Percentiles rank a stretch among this genome's conserved stretches.
These are phyloP conservation scores for Vitis rupestris DNA, from an alignment of 164 flowering plant species.

Conservation along the genomic window DNA sequence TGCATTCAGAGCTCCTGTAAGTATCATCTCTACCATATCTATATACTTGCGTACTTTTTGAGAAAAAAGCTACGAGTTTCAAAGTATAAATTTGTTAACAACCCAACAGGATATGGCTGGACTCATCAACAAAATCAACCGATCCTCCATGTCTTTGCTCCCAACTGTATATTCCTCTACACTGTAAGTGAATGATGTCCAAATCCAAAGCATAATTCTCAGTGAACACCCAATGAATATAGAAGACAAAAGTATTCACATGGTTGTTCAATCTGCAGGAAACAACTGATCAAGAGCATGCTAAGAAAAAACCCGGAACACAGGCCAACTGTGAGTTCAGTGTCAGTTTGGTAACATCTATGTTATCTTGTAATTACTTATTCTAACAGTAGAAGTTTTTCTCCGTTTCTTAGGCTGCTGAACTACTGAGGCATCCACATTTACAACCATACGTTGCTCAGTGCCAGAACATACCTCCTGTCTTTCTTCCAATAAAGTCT, in stretches of 20 bases:
- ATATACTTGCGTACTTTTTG: background rate
- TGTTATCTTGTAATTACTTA: background rate
- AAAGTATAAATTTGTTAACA: constrained; percentile 1
- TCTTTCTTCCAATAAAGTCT: constrained; percentile 46
- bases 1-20: constrained; percentile 83
- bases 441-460: constrained; percentile 49
- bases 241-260: too few species aligned
- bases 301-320: constrained; percentile 68
- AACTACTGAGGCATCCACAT: constrained; percentile 52
- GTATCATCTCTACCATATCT: constrained; percentile 15
- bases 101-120: constrained; percentile 67
- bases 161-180: constrained; percentile 74
- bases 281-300: constrained; percentile 63
- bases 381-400: background rate
- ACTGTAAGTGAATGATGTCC: constrained; percentile 45
- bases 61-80: background rate
- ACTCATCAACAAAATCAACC: constrained; percentile 72
- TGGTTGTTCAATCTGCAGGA: constrained; percentile 34
- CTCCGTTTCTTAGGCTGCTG: constrained; percentile 45
- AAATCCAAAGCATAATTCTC: background rate
- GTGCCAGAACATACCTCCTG: constrained; percentile 38
- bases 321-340: constrained; percentile 61
- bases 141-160: constrained; percentile 69
- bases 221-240: background rate
- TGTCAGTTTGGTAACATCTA: background rate